These are phyloP conservation scores for Rutstroemia sp. DNA, from an alignment of 2,329 filamentous ascomycete genomes.

Conservation along the genomic window DNA sequence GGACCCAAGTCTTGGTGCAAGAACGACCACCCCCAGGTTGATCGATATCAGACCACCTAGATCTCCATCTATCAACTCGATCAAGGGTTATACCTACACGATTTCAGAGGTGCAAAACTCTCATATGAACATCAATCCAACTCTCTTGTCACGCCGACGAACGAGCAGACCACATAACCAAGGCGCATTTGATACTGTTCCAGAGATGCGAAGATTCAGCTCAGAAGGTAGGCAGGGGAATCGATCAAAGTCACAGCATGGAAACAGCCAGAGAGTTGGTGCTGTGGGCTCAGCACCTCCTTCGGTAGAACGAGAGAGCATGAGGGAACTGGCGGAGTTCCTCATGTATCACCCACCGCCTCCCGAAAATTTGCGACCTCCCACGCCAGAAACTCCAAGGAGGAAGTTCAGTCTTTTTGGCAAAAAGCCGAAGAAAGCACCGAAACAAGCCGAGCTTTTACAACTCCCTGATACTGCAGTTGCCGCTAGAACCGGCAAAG, in stretches of 20 bases:
- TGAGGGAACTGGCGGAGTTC: constrained; percentile 39
- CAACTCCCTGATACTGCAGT: constrained; percentile 49
- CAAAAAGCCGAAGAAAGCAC: constrained; percentile 29
- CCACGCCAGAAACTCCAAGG: constrained; percentile 28
- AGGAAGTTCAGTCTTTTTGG: constrained; percentile 30
- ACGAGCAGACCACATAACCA: constrained; percentile 1
- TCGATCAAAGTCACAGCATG: neutral
- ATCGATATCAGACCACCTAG: neutral
- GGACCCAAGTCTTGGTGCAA: neutral
- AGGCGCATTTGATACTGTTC: constrained; percentile 1
- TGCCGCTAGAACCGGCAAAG: constrained; percentile 44
- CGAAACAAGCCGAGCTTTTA: constrained; percentile 27
- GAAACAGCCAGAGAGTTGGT: neutral
- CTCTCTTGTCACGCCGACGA: neutral
- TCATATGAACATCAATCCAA: constrained; percentile 1
- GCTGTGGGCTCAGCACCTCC: neutral
- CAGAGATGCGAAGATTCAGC: constrained; percentile 1
- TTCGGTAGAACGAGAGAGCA: constrained; percentile 19
- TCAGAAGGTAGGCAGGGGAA: neutral
- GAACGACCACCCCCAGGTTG: neutral
- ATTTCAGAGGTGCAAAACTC: neutral
- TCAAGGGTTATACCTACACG: neutral
- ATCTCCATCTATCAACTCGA: neutral
- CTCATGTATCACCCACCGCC: constrained; percentile 43
- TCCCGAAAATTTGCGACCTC: constrained; percentile 43